Evolutionary conservation across 2,329 filamentous ascomycete species (phyloP).

Genomic region (Chaetomiaceae sp.): DNA sequence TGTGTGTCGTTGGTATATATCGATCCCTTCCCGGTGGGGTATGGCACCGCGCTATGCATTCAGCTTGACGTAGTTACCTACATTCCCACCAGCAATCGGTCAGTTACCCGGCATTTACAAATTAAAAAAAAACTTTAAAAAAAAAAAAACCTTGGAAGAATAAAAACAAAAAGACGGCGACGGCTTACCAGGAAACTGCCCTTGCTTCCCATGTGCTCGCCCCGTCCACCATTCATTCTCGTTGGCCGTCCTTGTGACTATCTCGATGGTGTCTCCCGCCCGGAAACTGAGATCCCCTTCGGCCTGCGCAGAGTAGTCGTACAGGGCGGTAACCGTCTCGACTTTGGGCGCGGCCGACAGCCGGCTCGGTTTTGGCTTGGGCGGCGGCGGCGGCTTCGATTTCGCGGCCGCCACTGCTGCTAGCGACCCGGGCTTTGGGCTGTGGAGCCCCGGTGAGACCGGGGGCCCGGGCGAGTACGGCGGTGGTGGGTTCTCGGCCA

Average conservation of each 20-base stretch:
- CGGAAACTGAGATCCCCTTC: constrained; percentile 90
- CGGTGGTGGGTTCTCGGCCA: constrained; percentile 60
- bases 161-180: constrained; percentile 7
- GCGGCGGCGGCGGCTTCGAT: constrained; percentile 53
- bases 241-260: constrained; percentile 76
- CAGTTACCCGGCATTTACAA: not conserved
- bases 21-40: too few relatives aligned
- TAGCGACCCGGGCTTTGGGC: constrained; percentile 32
- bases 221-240: constrained; percentile 98
- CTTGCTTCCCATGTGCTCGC: constrained; percentile 70
- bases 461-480: constrained; percentile 59
- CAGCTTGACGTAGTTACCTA: constrained; percentile 13
- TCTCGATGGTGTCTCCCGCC: constrained; percentile 85
- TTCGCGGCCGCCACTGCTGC: constrained; percentile 50
- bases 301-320: constrained; percentile 94
- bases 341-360: constrained; percentile 54
- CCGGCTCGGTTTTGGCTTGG: constrained; percentile 49
- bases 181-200: constrained; percentile 86
- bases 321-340: constrained; percentile 84
- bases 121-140: not conserved
- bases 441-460: constrained; percentile 29
- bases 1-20: too few relatives aligned
- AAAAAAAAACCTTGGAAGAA: not conserved
- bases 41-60: constrained; percentile 12
- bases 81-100: not conserved